Evolutionary conservation across 768 basidiomycete species (phyloP).

Genomic region (Calvatia gigantea): DNA sequence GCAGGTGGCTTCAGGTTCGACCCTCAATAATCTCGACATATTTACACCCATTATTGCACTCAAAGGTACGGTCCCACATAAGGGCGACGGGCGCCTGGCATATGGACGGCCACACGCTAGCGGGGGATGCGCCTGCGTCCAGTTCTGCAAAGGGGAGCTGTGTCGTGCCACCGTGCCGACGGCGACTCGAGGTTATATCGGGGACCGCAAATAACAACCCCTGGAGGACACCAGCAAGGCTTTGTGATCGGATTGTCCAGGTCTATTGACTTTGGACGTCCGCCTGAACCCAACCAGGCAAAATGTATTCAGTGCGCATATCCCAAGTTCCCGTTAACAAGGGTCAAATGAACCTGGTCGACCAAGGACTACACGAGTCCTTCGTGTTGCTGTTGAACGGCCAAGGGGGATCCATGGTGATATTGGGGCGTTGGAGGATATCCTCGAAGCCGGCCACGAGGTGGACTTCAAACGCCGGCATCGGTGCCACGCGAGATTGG

Average conservation of each 20-base stretch:
- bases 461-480: conserved; percentile 7
- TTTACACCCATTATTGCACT: too few species aligned
- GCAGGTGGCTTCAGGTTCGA: too few species aligned
- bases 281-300: conserved; percentile 25
- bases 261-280: conserved; percentile 37
- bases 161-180: too few species aligned
- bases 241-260: conserved; percentile 41
- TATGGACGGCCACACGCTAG: too few species aligned
- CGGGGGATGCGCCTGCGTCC: too few species aligned
- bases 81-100: too few species aligned
- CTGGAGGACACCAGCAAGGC: conserved; percentile 33
- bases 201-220: too few species aligned
- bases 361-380: conserved; percentile 21
- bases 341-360: conserved; percentile 9
- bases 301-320: conserved; percentile 35
- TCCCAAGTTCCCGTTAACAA: conserved; percentile 19
- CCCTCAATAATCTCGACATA: too few species aligned
- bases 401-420: not conserved
- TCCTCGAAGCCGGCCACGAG: not conserved
- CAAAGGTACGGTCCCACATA: too few species aligned
- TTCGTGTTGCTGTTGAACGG: conserved; percentile 24
- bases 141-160: too few species aligned
- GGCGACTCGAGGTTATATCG: too few species aligned
- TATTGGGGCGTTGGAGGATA: not conserved
- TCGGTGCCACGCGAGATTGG: not conserved